Evolutionary conservation across 2,329 filamentous ascomycete species (phyloP).

Genomic region (Fusarium mangiferae): DNA sequence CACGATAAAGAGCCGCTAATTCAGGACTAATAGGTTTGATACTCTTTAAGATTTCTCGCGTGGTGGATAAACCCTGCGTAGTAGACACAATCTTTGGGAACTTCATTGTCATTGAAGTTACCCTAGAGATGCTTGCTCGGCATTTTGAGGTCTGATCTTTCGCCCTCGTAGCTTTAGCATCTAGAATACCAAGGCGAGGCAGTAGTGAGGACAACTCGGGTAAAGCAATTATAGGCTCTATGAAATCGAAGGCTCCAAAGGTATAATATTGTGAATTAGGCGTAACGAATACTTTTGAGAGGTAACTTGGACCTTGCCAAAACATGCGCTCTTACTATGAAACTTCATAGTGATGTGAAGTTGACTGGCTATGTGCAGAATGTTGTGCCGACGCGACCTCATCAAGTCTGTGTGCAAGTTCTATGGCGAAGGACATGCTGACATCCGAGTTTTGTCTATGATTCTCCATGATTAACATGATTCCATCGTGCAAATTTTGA

Average conservation of each 20-base stretch:
- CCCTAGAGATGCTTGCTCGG: neutral
- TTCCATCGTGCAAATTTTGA: neutral
- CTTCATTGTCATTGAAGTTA: neutral
- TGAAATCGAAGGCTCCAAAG: neutral
- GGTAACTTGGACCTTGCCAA: too few relatives aligned
- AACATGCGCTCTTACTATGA: neutral
- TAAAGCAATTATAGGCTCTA: too few relatives aligned
- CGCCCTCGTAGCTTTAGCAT: neutral
- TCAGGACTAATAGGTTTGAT: neutral
- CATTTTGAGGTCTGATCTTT: neutral
- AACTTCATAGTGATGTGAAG: neutral
- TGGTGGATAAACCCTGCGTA: neutral
- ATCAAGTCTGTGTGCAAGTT: accelerated
- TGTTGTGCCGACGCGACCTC: neutral
- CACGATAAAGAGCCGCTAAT: neutral
- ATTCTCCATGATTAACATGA: too few relatives aligned
- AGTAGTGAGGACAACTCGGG: neutral
- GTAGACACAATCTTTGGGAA: neutral
- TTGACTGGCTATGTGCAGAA: neutral
- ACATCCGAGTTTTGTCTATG: neutral
- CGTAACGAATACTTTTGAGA: neutral
- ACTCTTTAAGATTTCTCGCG: neutral
- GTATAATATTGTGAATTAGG: too few relatives aligned
- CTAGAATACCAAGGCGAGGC: neutral
- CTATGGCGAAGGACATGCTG: neutral